These are phyloP conservation scores for Pisolithus marmoratus DNA, from an alignment of 768 basidiomycete species.

Conservation along the genomic window DNA sequence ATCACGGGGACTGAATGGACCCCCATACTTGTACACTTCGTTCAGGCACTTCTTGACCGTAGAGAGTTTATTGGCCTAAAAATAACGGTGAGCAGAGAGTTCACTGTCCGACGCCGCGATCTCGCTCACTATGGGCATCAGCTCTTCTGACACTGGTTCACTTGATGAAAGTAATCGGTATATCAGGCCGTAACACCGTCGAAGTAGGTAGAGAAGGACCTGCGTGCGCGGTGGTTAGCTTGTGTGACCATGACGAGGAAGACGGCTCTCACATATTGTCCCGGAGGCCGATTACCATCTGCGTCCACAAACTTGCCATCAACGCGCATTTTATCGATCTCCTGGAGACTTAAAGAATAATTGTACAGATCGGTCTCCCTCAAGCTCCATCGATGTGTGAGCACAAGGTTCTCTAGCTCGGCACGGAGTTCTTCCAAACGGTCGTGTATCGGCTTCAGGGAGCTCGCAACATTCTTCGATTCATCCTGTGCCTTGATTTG, in stretches of 20 bases:
- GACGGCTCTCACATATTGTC: constrained; percentile 77
- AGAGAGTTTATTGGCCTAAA: constrained; percentile 89
- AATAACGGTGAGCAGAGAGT: neutral
- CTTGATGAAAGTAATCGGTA: constrained; percentile 90
- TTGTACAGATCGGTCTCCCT: constrained; percentile 93
- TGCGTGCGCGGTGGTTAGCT: constrained; percentile 23
- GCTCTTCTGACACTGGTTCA: constrained; percentile 95
- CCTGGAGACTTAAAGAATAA: constrained; percentile 87
- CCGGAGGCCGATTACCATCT: constrained; percentile 85
- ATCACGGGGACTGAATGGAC: constrained; percentile 87
- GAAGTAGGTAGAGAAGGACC: constrained; percentile 88
- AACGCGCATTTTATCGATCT: constrained; percentile 95
- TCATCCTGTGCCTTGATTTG: constrained; percentile 94
- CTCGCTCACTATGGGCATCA: constrained; percentile 84
- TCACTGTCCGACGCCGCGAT: neutral
- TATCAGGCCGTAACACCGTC: constrained; percentile 94
- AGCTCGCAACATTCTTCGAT: constrained; percentile 77
- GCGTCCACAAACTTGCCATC: constrained; percentile 96
- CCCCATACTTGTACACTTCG: constrained; percentile 93
- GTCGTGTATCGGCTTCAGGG: constrained; percentile 90
- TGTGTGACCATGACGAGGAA: neutral
- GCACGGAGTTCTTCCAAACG: constrained; percentile 78
- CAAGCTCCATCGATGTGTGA: constrained; percentile 96
- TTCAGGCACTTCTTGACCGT: constrained; percentile 97
- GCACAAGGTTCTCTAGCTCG: constrained; percentile 84